Evolutionary conservation across 345 rosid species (phyloP), one percentile per base, ranked within the genome.

Genomic region (Arabis hirsuta): DNA sequence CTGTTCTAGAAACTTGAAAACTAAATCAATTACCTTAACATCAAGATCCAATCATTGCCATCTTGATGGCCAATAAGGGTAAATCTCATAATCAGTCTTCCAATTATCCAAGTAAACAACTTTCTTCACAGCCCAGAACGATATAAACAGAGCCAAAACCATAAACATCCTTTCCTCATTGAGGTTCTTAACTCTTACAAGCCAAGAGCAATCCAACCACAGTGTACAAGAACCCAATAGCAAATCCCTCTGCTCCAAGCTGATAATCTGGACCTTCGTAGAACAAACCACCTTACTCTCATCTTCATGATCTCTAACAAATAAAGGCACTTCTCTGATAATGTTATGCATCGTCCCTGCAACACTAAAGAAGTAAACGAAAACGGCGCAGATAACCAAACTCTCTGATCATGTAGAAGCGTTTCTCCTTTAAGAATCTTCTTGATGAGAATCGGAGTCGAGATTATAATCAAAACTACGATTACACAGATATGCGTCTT

Each of bases 71-170:
- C 92, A 92, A 79, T 78, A 90, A 0, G 84, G 84, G 39, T 84
- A 85, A 79, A 87, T 47, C 3, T 81, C 87, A 78, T 92, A 88
- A 0, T 86, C 93, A 47, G 96, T 92, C 90, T 90, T 92, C 98
- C 96, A 92, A 80, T 82, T 83, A 73, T 82, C 85, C 93, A 90
- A 77, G 67, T 54, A 79, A 67, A 88, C 73, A 46, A 92, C 96
- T 55, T 76, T 81, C 68, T 67, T 81, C 55, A 92, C 96, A 0
- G 92, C 85, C 90, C 87, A 87, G 27, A 90, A 84, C 7, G 91
- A 90, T 41, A 86, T 34, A 3, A 81, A 44, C 58, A 93, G 53
- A 1, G 84, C 76, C 29, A 81, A 11, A 50, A 81, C 0, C 97
- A 86, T 87, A 10, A 73, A 19, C 70, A 74, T 3, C 24, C 92